A percentile compares a stretch with the other conserved stretches of the same genome.
These are phyloP conservation scores for Akanthomyces dipterigenus DNA, from an alignment of 2,329 filamentous ascomycete genomes.

Conservation along the genomic window DNA sequence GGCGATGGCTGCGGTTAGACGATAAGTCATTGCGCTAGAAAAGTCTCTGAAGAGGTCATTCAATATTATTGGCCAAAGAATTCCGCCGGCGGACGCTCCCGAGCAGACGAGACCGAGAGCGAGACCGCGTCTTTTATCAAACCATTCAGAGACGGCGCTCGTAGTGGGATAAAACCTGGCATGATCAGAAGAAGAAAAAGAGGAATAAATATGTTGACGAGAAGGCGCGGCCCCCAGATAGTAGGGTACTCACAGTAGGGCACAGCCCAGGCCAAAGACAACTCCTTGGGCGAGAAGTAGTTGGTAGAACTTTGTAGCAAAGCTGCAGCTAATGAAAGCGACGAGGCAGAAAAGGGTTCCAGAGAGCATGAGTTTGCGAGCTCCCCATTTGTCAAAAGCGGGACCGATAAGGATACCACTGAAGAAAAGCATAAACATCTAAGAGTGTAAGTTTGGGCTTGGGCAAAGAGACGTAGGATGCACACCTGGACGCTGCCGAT, in stretches of 20 bases:
- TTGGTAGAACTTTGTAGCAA: constrained; percentile 29
- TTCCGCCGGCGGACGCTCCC: constrained; percentile 25
- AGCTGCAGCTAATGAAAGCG: constrained; percentile 30
- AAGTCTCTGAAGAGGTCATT: constrained; percentile 14
- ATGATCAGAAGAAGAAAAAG: background rate
- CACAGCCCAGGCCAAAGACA: constrained; percentile 33
- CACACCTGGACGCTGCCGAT: constrained; percentile 30
- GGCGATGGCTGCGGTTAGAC: constrained; percentile 18
- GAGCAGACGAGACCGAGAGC: constrained; percentile 26
- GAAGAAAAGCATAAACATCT: constrained; percentile 33
- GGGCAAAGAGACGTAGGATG: background rate
- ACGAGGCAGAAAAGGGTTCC: constrained; percentile 30
- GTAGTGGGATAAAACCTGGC: constrained; percentile 25
- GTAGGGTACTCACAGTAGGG: constrained; percentile 24
- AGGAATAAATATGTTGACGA: too few species aligned
- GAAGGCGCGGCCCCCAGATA: too few species aligned
- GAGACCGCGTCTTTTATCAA: constrained; percentile 23
- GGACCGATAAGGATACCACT: constrained; percentile 33
- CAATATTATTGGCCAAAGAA: constrained; percentile 24
- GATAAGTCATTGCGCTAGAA: constrained; percentile 15
- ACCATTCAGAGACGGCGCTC: constrained; percentile 25
- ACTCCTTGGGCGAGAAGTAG: constrained; percentile 33
- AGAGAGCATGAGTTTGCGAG: constrained; percentile 26
- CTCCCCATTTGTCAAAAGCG: constrained; percentile 33
- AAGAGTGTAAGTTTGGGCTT: constrained; percentile 15